A percentile compares a stretch with the other conserved stretches of the same genome.
These are phyloP conservation scores for Tuber umbilicatum DNA, from an alignment of 495 filamentous ascomycete genomes.

Conservation along the genomic window DNA sequence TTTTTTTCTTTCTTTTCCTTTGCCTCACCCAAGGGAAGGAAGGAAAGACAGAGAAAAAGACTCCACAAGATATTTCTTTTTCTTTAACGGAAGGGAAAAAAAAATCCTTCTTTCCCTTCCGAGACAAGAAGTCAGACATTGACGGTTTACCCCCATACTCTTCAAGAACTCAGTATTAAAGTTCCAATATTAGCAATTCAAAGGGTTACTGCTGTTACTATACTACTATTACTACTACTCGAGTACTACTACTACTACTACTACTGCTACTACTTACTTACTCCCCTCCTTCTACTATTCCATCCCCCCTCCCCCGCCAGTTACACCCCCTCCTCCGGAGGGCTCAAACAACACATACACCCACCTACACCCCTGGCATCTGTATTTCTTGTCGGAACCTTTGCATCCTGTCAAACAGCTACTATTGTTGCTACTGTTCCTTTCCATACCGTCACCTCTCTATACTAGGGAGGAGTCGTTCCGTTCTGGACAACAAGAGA, in stretches of 20 bases:
- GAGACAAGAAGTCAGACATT: conserved; percentile 1
- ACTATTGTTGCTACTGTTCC: neutral
- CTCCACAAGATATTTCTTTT: neutral
- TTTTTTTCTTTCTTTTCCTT: neutral
- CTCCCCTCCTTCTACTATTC: neutral
- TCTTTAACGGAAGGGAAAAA: neutral
- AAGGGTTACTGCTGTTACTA: neutral
- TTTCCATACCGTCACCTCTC: neutral
- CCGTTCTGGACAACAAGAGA: neutral
- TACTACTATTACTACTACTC: neutral
- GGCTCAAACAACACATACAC: neutral
- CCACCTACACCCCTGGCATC: neutral
- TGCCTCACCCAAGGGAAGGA: neutral
- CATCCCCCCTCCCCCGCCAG: neutral
- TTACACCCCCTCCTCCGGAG: neutral
- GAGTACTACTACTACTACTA: neutral
- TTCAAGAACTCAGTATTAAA: neutral
- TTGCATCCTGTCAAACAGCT: neutral
- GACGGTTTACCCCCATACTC: conserved; percentile 1
- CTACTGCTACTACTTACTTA: neutral
- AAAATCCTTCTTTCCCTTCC: neutral
- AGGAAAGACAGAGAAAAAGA: neutral
- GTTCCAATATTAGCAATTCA: conserved; percentile 6
- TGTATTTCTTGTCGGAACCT: neutral
- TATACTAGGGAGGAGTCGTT: neutral